A percentile compares a stretch with the other conserved stretches of the same genome.
phyloP scores from a whole-genome alignment of 2,329 filamentous ascomycete genomes.

The Stromatinia cepivora region DNA sequence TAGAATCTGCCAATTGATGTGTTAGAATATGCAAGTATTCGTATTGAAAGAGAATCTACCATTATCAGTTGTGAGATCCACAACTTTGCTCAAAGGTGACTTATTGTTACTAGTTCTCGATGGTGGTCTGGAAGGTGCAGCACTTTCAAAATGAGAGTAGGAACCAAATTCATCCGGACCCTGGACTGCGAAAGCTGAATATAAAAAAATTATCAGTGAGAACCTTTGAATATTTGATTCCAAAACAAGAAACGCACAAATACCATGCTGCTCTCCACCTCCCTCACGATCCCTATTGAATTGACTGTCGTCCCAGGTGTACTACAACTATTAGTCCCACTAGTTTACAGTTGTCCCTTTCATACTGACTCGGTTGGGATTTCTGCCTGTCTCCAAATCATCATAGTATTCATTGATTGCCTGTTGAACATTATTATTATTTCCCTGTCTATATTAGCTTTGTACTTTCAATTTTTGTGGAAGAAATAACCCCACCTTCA shows the following conservation, averaged over 20 bases:
- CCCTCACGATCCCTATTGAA: constrained; percentile 57
- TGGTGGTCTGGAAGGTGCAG: constrained; percentile 55
- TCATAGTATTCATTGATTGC: constrained; percentile 57
- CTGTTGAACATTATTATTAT: constrained; percentile 49
- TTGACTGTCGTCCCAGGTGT: constrained; percentile 56
- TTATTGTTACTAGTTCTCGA: constrained; percentile 56
- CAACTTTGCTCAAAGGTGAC: constrained; percentile 56
- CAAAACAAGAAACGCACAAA: constrained; percentile 44
- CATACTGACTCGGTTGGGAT: constrained; percentile 42
- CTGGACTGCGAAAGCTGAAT: constrained; percentile 21
- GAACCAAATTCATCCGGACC: constrained; percentile 24
- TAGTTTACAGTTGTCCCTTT: background rate
- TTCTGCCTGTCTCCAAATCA: constrained; percentile 40
- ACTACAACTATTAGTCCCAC: constrained; percentile 36
- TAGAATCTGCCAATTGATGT: constrained; percentile 29
- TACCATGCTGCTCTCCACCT: constrained; percentile 43
- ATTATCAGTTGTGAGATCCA: constrained; percentile 49
- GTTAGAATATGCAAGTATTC: background rate
- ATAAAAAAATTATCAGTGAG: background rate
- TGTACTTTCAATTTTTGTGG: background rate
- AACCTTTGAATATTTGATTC: background rate
- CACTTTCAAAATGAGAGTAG: constrained; percentile 16
- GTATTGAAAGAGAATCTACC: background rate
- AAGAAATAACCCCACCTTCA: constrained; percentile 11
- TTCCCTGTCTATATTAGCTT: constrained; percentile 42